Evolutionary conservation across 2,329 filamentous ascomycete species (phyloP).

Genomic region (Acrodontium crateriforme): DNA sequence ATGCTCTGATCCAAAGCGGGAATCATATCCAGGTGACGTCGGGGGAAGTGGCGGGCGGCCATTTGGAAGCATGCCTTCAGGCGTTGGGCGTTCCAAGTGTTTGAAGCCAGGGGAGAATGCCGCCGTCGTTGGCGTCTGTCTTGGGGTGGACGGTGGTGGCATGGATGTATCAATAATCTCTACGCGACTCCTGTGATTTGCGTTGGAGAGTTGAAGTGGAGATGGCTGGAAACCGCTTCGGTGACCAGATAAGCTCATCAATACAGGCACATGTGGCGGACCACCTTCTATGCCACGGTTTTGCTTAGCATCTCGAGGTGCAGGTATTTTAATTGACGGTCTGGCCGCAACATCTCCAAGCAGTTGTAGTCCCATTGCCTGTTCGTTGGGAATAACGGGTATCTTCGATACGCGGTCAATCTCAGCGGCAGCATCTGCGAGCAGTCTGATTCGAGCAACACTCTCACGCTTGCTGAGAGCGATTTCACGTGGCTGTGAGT

Average conservation of each 20-base stretch:
- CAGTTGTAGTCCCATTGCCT: conserved; percentile 25
- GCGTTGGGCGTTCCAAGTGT: no score
- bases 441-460: conserved; percentile 19
- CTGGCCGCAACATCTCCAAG: conserved; percentile 15
- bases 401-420: conserved; percentile 12
- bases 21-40: no score
- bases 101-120: not conserved
- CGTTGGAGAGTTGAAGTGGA: not conserved
- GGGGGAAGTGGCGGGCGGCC: no score
- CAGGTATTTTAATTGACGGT: no score
- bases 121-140: conserved; percentile 1
- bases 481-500: conserved; percentile 26
- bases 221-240: not conserved
- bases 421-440: conserved; percentile 22
- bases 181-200: not conserved
- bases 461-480: conserved; percentile 26
- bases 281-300: no score
- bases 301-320: no score
- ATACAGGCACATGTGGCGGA: no score
- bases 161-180: conserved; percentile 1
- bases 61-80: no score
- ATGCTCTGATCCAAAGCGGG: no score
- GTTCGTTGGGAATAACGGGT: conserved; percentile 25
- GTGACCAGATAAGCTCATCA: no score
- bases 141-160: conserved; percentile 3